Base-by-base conservation (phyloP, 257 asterid genomes). In the Orobanche coerulescens region DNA sequence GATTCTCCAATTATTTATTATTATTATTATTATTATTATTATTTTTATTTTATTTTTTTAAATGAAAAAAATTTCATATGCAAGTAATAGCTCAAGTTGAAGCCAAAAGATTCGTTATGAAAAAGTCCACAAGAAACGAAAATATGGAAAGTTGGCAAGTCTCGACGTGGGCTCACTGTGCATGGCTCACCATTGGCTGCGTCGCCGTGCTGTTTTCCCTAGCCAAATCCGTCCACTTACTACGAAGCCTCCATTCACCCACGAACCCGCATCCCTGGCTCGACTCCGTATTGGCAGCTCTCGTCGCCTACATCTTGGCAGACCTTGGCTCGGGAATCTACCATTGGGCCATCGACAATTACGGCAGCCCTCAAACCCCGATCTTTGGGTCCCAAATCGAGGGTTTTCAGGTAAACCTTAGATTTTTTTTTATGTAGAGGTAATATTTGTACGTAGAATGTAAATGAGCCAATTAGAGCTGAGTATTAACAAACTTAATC, bases 331-430 rank as follows among this genome's bases (percentile, higher is more conserved):
- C 72, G 6, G 83, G 86, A 34, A 33, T 81, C 24, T 75, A 81
- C 70, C 81, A 77, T 5, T 77, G 81, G 81, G 78, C 81, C 52
- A 64, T 81, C 28, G 81, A 81, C 68, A 81, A 81, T 28, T 81
- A 77, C 19, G 86, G 83, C 15, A 18, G 57, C 66, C 24, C 73
- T 0, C 7, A 67, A 18, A 81, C 79, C 0, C 79, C 75, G 3
- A 3, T 75, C 1, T 77, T 81, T 31, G 79, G 86, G 1, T 9
- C 76, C 51, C 83, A 75, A 52, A 75, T 81, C 36, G 76, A 48
- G 50, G 74, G 61, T 6, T 81, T 77, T 34, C 69, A 48, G 54
- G 54, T 28, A 47, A 47, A 10, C n/a, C n/a, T n/a, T n/a, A n/a
- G n/a, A n/a, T n/a, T n/a, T n/a, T n/a, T n/a, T n/a, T n/a, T n/a